phyloP scores from a whole-genome alignment of 2,329 filamentous ascomycete species.

The Ceratocystis cubensis region DNA sequence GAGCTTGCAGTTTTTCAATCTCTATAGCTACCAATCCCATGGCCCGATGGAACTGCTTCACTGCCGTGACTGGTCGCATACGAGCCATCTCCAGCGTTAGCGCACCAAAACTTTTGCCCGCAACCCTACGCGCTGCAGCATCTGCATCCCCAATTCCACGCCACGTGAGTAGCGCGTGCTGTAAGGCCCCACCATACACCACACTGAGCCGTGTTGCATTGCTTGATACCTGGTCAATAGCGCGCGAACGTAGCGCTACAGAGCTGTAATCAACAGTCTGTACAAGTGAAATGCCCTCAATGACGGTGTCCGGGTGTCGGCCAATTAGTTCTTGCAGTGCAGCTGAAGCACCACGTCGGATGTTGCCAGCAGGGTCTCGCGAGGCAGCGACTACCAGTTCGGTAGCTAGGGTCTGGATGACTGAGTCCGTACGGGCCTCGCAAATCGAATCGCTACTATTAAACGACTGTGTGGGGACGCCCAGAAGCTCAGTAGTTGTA shows the following conservation, averaged over 20 bases:
- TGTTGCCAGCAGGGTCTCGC: conserved; percentile 84
- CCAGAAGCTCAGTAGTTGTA: conserved; percentile 60
- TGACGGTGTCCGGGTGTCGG: conserved; percentile 74
- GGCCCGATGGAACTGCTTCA: conserved; percentile 27
- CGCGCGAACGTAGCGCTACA: conserved; percentile 74
- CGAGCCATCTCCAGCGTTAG: conserved; percentile 36
- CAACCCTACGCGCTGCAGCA: conserved; percentile 55
- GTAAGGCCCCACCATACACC: conserved; percentile 58
- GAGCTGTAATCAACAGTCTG: conserved; percentile 88
- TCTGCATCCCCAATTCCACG: conserved; percentile 76
- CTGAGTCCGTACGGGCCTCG: conserved; percentile 30
- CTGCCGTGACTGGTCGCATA: conserved; percentile 22
- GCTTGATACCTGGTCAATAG: conserved; percentile 63
- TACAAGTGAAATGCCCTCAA: conserved; percentile 70
- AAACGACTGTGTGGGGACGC: conserved; percentile 41
- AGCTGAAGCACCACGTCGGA: conserved; percentile 80
- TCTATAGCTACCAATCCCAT: conserved; percentile 34
- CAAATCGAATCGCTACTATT: conserved; percentile 30
- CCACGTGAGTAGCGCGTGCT: conserved; percentile 67
- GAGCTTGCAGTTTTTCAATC: conserved; percentile 36
- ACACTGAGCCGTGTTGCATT: conserved; percentile 53
- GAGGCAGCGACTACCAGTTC: conserved; percentile 72
- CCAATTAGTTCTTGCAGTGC: conserved; percentile 90
- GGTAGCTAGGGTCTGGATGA: conserved; percentile 66
- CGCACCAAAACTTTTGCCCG: conserved; percentile 55